A percentile compares a stretch with the other conserved stretches of the same genome.
Conservation (phyloP, 176 grass and related monocot species). For the Musa itinerans region DNA sequence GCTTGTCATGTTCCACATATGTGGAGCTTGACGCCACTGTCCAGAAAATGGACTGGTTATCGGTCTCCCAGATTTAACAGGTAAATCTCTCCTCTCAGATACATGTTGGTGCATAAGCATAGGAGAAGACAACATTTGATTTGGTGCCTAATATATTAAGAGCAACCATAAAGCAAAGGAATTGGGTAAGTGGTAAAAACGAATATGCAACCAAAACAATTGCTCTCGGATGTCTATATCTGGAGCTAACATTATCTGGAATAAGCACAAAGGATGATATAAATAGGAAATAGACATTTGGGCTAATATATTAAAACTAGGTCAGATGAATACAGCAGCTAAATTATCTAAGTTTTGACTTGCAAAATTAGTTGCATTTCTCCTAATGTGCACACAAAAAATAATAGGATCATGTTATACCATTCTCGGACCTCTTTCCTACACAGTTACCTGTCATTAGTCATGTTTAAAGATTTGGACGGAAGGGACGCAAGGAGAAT, state of each 20-base stretch:
- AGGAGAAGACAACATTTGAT: slow-evolving; percentile 41
- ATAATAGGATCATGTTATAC: too few species aligned
- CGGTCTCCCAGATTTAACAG: slow-evolving; percentile 55
- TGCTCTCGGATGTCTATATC: not conserved
- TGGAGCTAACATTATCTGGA: not conserved
- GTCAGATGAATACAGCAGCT: not conserved
- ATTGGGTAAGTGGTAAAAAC: not conserved
- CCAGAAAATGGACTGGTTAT: slow-evolving; percentile 59
- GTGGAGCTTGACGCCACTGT: slow-evolving; percentile 72
- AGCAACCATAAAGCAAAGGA: slow-evolving; percentile 2
- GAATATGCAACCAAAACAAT: not conserved
- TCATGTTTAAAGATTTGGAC: too few species aligned
- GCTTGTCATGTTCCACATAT: slow-evolving; percentile 58
- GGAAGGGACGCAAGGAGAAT: too few species aligned
- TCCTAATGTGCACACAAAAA: too few species aligned
- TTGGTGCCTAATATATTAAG: slow-evolving; percentile 41
- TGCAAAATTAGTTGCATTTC: too few species aligned
- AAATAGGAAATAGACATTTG: not conserved
- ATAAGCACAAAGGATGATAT: not conserved
- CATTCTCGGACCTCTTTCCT: too few species aligned
- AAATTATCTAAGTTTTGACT: not conserved
- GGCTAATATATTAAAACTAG: not conserved
- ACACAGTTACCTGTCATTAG: too few species aligned
- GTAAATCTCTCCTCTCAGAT: slow-evolving; percentile 48
- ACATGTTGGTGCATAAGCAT: slow-evolving; percentile 42